These are phyloP conservation scores for Aciculosporium take DNA, from an alignment of 2,329 filamentous ascomycete species.

Conservation along the genomic window DNA sequence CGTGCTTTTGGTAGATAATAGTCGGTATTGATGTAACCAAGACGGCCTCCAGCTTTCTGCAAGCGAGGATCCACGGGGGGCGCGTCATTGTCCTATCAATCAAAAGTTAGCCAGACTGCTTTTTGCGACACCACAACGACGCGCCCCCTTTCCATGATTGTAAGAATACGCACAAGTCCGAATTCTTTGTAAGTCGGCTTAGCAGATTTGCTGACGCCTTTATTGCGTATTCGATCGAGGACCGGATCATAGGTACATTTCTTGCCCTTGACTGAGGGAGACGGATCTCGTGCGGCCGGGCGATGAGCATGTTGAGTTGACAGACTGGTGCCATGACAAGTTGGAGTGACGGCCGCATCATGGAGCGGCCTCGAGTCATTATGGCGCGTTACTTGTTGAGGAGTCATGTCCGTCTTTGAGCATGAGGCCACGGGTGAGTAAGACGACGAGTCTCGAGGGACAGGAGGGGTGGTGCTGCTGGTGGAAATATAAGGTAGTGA, in stretches of 20 bases:
- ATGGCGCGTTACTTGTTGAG: slow-evolving; percentile 33
- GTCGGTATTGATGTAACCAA: slow-evolving; percentile 55
- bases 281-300: slow-evolving; percentile 42
- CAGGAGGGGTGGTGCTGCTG: slow-evolving; percentile 18
- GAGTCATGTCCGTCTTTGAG: slow-evolving; percentile 41
- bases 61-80: slow-evolving; percentile 72
- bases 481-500: slow-evolving; percentile 27
- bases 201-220: slow-evolving; percentile 38
- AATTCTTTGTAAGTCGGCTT: slow-evolving; percentile 51
- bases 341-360: slow-evolving; percentile 11
- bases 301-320: slow-evolving; percentile 24
- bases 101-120: slow-evolving; percentile 41
- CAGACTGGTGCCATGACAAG: slow-evolving; percentile 20
- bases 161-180: slow-evolving; percentile 48
- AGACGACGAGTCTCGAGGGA: slow-evolving; percentile 34
- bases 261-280: slow-evolving; percentile 37
- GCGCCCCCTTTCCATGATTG: slow-evolving; percentile 35
- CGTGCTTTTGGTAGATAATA: slow-evolving; percentile 58
- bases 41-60: slow-evolving; percentile 44
- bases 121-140: slow-evolving; percentile 34
- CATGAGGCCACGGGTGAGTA: slow-evolving; percentile 31
- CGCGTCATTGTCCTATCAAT: slow-evolving; percentile 62
- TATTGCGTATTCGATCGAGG: slow-evolving; percentile 35
- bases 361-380: slow-evolving; percentile 15
- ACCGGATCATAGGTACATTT: slow-evolving; percentile 49